Base-by-base conservation (phyloP, 2,329 filamentous ascomycete genomes). In the Onygenales sp. region DNA sequence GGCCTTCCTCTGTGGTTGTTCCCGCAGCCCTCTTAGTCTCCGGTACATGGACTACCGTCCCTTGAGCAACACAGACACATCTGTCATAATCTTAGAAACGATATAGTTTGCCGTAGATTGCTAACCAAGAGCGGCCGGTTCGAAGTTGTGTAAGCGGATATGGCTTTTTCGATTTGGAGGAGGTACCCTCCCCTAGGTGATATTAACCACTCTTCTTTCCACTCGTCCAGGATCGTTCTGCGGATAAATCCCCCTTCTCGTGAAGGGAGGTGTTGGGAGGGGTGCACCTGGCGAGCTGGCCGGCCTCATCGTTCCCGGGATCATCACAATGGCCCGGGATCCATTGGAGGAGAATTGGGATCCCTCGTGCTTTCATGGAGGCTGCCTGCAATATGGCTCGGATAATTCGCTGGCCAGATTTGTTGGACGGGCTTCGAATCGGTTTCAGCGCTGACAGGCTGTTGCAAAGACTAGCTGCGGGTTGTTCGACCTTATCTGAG, bases 351-450 rank as follows among this genome's bases (percentile, higher is more conserved):
- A 1, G 14, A 7, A 41, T 48, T 3, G 55, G 56, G 32, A 54
- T 53, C 10, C 44, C 41, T 59, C 53, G 7, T 58, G 54, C 31
- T 43, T 44, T 42, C 39, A 60, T 53, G 5, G 45, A 43, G 13
- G 56, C 61, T 41, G 58, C 50, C 21, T 58, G 50, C 7, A 42
- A 41, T 33, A 62, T 60, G 5, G 60, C 54, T 10, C 61, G 47
- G 21, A 61, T 51, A 45, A 63, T 61, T 6, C 44, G 54, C 43
- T 63, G 54, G 31, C 59, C 57, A 1, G 57, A 60, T 35, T 55
- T 57, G 35, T 63, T 62, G 13, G 45, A n/a, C 8, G 54, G 6
- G 42, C 55, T 63, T 36, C 14, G 38, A 14, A 41, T 41, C 38
- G 38, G 11, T 41, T 41, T 4, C 38, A 41, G 38, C 11, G 38